Evolutionary conservation across 2,329 filamentous ascomycete genomes (phyloP).

Genomic region (Monilinia aucupariae): DNA sequence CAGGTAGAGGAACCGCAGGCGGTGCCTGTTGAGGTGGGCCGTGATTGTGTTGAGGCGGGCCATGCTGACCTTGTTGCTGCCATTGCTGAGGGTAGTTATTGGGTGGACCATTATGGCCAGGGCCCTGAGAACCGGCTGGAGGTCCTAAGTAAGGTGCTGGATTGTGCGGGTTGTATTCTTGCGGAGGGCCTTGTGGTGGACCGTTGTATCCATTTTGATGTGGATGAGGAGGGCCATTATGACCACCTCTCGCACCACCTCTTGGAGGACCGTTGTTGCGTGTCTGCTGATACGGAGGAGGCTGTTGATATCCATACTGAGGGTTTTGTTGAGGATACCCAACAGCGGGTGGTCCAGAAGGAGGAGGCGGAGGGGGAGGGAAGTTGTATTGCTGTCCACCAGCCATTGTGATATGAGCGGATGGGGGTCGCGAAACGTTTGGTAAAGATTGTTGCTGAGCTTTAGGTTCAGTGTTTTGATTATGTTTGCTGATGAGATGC

Average conservation of each 20-base stretch:
- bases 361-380: conserved; percentile 35
- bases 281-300: conserved; percentile 30
- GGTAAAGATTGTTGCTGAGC: conserved; percentile 17
- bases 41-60: conserved; percentile 27
- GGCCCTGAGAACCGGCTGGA: conserved; percentile 29
- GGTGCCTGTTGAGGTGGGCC: conserved; percentile 33
- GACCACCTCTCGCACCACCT: conserved; percentile 32
- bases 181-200: conserved; percentile 23
- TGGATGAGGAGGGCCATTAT: conserved; percentile 29
- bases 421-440: conserved; percentile 1
- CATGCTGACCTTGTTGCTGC: conserved; percentile 24
- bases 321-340: conserved; percentile 29
- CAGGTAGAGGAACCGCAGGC: conserved; percentile 42
- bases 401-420: conserved; percentile 24
- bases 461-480: no score
- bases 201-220: conserved; percentile 30
- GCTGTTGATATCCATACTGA: conserved; percentile 31
- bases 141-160: conserved; percentile 34
- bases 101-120: conserved; percentile 23
- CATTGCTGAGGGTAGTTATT: conserved; percentile 30
- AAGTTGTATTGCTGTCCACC: conserved; percentile 35
- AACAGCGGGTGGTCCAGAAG: conserved; percentile 29
- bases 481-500: conserved; percentile 6
- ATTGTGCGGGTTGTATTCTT: conserved; percentile 31
- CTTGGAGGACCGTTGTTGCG: conserved; percentile 33